Percentiles rank a stretch among this genome's conserved stretches.
These are phyloP conservation scores for Tuber aestivum DNA, from an alignment of 495 filamentous ascomycete species.

Conservation along the genomic window DNA sequence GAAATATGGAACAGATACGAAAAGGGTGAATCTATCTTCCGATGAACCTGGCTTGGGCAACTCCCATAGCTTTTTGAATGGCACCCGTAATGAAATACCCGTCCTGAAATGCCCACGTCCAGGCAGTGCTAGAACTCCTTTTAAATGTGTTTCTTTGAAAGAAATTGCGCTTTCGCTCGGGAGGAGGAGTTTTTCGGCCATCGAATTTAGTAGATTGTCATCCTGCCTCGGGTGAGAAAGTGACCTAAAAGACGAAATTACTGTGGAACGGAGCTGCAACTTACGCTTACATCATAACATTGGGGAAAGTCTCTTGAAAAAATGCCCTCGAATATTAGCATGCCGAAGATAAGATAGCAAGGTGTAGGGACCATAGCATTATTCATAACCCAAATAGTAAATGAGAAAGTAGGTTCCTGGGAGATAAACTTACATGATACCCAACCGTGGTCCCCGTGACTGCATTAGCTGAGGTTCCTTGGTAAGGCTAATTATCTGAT, in stretches of 20 bases:
- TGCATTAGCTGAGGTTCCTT: too few relatives aligned
- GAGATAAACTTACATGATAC: neutral
- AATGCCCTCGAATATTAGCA: neutral
- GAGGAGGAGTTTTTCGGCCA: neutral
- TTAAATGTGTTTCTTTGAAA: neutral
- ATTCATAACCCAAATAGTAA: too few relatives aligned
- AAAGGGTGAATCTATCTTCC: neutral
- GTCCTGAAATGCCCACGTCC: neutral
- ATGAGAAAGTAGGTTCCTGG: too few relatives aligned
- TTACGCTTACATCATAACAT: neutral
- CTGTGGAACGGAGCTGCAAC: neutral
- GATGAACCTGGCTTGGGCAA: neutral
- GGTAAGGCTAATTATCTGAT: neutral
- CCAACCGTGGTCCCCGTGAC: neutral
- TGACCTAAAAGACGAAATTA: neutral
- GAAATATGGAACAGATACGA: neutral
- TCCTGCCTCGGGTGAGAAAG: neutral
- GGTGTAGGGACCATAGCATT: too few relatives aligned
- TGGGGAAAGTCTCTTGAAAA: neutral
- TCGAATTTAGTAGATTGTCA: neutral
- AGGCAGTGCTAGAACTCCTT: neutral
- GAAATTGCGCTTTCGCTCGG: neutral
- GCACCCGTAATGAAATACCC: neutral
- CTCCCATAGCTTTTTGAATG: neutral
- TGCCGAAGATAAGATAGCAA: too few relatives aligned